These are phyloP conservation scores for Trichoderma simmonsii DNA, from an alignment of 2,329 filamentous ascomycete genomes.

Conservation along the genomic window DNA sequence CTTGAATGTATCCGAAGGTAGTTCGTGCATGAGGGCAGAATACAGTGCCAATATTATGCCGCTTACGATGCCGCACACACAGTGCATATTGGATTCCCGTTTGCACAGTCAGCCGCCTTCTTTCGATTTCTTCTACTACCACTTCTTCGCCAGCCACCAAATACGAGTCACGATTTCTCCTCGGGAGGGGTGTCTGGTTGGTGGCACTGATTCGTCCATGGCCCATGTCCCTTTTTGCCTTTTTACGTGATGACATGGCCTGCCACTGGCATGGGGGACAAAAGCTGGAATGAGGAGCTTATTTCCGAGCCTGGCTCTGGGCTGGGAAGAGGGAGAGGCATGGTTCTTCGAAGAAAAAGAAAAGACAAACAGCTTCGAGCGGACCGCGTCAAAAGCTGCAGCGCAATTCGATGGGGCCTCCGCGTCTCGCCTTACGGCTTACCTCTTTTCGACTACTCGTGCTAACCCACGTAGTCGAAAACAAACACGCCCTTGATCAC, in stretches of 20 bases:
- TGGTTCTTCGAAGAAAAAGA: neutral
- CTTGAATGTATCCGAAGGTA: neutral
- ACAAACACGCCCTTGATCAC: neutral
- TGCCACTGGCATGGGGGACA: neutral
- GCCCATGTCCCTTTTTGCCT: neutral
- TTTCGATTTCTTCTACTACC: neutral
- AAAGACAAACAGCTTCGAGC: neutral
- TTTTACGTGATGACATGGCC: conserved; percentile 11
- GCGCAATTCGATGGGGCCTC: neutral
- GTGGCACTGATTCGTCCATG: neutral
- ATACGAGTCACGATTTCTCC: neutral
- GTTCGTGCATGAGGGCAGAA: neutral
- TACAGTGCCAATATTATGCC: neutral
- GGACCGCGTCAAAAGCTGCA: neutral
- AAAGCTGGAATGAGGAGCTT: conserved; percentile 16
- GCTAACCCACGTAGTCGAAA: neutral
- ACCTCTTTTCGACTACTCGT: neutral
- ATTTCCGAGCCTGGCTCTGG: neutral
- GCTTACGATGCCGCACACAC: neutral
- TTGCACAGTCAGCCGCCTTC: neutral
- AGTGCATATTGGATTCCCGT: neutral
- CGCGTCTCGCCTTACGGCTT: neutral
- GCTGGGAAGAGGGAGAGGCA: neutral
- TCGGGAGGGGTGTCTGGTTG: neutral
- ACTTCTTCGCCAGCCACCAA: neutral